Evolutionary conservation across 208 protist genomes (phyloP).

Genomic region (Crithidia brevicula): DNA sequence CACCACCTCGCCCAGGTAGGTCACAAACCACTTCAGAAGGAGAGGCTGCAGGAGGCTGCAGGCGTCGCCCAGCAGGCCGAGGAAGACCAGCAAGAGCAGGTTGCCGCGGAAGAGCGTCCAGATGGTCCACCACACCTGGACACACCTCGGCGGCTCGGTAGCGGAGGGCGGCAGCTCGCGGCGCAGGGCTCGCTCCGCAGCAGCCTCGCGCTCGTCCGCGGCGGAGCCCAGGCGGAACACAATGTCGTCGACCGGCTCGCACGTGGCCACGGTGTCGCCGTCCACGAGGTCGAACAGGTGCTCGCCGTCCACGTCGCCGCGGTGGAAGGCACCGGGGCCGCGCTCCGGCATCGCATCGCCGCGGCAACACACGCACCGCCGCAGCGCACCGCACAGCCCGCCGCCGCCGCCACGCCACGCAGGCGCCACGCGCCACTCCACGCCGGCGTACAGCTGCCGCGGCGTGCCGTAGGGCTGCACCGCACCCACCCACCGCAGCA

Average conservation of each 20-base stretch:
- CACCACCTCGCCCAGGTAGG: conserved; percentile 1
- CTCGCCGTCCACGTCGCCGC: conserved; percentile 65
- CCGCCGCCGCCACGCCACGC: conserved; percentile 26
- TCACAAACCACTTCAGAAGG: conserved; percentile 17
- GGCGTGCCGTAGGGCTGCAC: conserved; percentile 43
- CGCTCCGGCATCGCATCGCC: background rate
- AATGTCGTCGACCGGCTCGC: conserved; percentile 46
- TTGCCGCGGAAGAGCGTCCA: conserved; percentile 21
- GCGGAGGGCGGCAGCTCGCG: conserved; percentile 4
- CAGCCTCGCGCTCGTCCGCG: background rate
- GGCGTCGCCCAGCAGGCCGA: background rate
- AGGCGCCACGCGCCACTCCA: conserved; percentile 52
- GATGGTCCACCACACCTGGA: conserved; percentile 5
- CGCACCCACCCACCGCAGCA: conserved; percentile 58
- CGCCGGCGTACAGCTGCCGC: conserved; percentile 49
- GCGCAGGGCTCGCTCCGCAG: conserved; percentile 3
- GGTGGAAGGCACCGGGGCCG: conserved; percentile 33
- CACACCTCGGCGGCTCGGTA: background rate
- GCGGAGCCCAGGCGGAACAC: conserved; percentile 5
- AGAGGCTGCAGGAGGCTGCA: conserved; percentile 11
- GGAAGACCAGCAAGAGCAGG: background rate
- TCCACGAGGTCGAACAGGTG: conserved; percentile 51
- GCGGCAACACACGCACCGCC: conserved; percentile 9
- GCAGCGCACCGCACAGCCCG: background rate
- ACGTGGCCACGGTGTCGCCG: conserved; percentile 34